These are phyloP conservation scores for Hypocreales sp. DNA, from an alignment of 2,329 filamentous ascomycete genomes.

Conservation along the genomic window DNA sequence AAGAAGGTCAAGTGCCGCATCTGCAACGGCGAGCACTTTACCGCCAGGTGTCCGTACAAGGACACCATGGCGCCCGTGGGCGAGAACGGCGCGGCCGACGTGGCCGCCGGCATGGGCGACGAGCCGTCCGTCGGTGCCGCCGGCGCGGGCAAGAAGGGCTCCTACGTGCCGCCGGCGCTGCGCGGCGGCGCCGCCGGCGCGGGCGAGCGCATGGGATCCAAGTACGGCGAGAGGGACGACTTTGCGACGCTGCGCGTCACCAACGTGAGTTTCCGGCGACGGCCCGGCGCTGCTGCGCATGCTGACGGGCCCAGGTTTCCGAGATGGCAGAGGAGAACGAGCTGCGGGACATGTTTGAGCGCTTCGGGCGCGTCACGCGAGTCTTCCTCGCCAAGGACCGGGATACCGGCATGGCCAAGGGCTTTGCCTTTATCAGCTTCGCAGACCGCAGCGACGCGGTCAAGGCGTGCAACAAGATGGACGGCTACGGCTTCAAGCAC, in stretches of 20 bases:
- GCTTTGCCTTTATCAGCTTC: conserved; percentile 97
- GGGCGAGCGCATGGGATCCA: conserved; percentile 77
- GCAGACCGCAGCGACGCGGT: conserved; percentile 80
- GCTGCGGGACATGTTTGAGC: conserved; percentile 93
- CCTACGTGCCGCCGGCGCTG: conserved; percentile 89
- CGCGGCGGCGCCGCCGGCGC: conserved; percentile 49
- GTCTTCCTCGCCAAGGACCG: conserved; percentile 97
- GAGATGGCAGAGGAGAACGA: conserved; percentile 95
- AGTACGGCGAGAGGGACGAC: conserved; percentile 88
- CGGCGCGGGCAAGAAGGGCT: conserved; percentile 54
- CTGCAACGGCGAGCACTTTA: conserved; percentile 98
- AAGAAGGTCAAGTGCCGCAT: conserved; percentile 99
- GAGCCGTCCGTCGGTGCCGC: conserved; percentile 29
- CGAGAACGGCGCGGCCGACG: conserved; percentile 37
- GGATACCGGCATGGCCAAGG: conserved; percentile 91
- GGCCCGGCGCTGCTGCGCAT: background rate
- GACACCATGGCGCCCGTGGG: conserved; percentile 92
- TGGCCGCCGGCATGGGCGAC: conserved; percentile 38
- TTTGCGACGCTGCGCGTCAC: conserved; percentile 92
- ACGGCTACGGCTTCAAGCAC: conserved; percentile 84
- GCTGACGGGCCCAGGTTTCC: conserved; percentile 47
- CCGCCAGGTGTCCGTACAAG: conserved; percentile 97
- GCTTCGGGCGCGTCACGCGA: conserved; percentile 89
- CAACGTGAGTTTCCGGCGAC: conserved; percentile 57
- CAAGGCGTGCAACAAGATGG: conserved; percentile 93